Evolutionary conservation across 305 asterid species (phyloP).

Genomic region (Solanum hybrid): DNA sequence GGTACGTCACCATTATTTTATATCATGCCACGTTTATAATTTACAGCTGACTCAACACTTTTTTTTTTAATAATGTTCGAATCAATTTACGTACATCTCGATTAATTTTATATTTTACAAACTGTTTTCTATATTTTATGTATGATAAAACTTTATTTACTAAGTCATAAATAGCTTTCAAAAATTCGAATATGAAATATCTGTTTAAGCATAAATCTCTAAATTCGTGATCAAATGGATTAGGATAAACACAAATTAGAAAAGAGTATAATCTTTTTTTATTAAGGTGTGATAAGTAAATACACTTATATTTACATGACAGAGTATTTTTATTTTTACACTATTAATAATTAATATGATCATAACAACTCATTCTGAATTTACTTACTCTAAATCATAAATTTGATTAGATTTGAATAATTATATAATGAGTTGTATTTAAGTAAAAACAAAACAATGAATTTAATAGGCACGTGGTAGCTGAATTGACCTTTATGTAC

Average conservation of each 20-base stretch:
- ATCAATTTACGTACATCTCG: accelerated
- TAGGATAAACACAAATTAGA: background rate
- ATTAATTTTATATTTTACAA: background rate
- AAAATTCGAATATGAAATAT: background rate
- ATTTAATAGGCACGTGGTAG: background rate
- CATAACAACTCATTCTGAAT: background rate
- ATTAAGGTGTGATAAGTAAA: background rate
- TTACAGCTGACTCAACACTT: background rate
- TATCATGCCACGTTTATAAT: background rate
- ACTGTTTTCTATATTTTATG: background rate
- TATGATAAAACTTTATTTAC: background rate
- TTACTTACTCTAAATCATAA: background rate
- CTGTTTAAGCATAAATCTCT: background rate
- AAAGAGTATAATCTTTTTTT: background rate
- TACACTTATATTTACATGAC: too few species aligned
- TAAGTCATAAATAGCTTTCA: background rate
- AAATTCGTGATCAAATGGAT: background rate
- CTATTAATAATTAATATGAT: background rate
- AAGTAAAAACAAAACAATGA: background rate
- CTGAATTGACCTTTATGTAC: background rate
- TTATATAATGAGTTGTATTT: background rate
- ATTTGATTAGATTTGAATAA: background rate
- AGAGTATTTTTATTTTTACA: background rate
- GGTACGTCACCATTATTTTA: background rate
- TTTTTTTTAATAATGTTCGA: background rate